phyloP scores from a whole-genome alignment of 805 yeast genomes.

The Saturnispora zaruensis region DNA sequence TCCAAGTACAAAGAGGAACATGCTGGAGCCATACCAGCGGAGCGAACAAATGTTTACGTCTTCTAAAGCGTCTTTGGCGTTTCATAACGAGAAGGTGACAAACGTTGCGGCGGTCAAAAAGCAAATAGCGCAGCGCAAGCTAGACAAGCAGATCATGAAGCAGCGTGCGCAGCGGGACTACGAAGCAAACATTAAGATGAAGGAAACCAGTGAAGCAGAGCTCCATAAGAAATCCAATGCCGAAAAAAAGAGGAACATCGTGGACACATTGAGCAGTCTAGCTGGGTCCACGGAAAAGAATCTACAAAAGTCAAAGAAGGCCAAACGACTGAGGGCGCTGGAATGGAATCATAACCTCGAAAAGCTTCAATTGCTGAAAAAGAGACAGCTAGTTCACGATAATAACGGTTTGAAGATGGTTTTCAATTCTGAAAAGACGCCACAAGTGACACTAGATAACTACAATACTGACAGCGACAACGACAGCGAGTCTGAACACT shows the following conservation, averaged over 20 bases:
- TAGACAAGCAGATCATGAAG: constrained; percentile 31
- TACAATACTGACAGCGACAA: constrained; percentile 5
- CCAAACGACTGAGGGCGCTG: neutral
- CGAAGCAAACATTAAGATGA: neutral
- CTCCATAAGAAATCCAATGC: neutral
- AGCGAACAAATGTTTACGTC: constrained; percentile 29
- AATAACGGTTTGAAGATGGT: neutral
- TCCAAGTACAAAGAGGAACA: constrained; percentile 5
- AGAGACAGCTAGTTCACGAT: neutral
- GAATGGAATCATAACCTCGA: constrained; percentile 5
- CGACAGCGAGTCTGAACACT: neutral
- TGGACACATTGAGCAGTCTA: neutral
- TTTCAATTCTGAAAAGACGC: neutral
- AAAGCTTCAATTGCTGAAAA: neutral
- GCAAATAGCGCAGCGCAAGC: constrained; percentile 31
- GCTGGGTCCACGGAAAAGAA: neutral
- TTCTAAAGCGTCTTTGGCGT: constrained; percentile 38
- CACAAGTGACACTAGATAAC: constrained; percentile 5
- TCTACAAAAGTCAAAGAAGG: neutral
- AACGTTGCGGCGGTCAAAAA: constrained; percentile 39
- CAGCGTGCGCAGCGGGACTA: constrained; percentile 20
- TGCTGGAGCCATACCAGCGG: constrained; percentile 12
- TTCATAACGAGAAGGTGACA: constrained; percentile 40
- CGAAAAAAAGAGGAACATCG: neutral
- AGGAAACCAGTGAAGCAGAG: constrained; percentile 6